Conservation (phyloP, 1,284 basidiomycete genomes). For the Apiotrichum veenhuisii region DNA sequence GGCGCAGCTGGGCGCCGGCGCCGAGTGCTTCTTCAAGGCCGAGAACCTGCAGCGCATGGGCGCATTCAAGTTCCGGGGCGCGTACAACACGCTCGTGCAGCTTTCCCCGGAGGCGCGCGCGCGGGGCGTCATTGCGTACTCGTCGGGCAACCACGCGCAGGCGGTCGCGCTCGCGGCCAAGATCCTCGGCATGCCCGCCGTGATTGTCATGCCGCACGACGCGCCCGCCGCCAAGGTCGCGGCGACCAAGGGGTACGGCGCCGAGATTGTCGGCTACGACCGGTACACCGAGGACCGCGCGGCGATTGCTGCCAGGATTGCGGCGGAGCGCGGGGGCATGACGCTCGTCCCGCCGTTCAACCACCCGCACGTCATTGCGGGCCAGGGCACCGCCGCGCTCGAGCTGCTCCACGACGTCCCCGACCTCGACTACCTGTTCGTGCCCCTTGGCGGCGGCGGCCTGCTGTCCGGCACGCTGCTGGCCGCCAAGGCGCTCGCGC, state of each 20-base stretch:
- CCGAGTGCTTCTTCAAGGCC: slow-evolving; percentile 87
- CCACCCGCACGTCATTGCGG: slow-evolving; percentile 92
- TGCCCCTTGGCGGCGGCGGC: slow-evolving; percentile 87
- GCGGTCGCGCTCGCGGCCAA: slow-evolving; percentile 91
- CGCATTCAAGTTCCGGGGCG: slow-evolving; percentile 96
- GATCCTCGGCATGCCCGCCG: slow-evolving; percentile 84
- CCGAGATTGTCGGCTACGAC: slow-evolving; percentile 89
- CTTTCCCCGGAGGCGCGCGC: slow-evolving; percentile 81
- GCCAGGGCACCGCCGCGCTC: slow-evolving; percentile 90
- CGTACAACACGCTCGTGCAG: slow-evolving; percentile 98
- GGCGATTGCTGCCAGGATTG: slow-evolving; percentile 81
- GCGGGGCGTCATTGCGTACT: slow-evolving; percentile 97
- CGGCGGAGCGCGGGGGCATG: slow-evolving; percentile 64
- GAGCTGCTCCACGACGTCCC: slow-evolving; percentile 85
- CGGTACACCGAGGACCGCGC: slow-evolving; percentile 95
- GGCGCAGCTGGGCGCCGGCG: slow-evolving; percentile 71
- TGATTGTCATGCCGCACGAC: slow-evolving; percentile 94
- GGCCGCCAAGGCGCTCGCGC: slow-evolving; percentile 92
- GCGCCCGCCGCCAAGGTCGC: slow-evolving; percentile 94
- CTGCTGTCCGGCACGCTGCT: slow-evolving; percentile 81
- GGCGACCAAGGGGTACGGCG: slow-evolving; percentile 87
- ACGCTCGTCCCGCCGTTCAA: slow-evolving; percentile 95
- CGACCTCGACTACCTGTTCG: slow-evolving; percentile 85
- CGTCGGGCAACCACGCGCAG: slow-evolving; percentile 97
- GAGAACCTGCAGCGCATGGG: slow-evolving; percentile 98